Percentiles rank a stretch among this genome's conserved stretches.
Conservation (phyloP, 345 rosid species). For the Camelina hispida region DNA sequence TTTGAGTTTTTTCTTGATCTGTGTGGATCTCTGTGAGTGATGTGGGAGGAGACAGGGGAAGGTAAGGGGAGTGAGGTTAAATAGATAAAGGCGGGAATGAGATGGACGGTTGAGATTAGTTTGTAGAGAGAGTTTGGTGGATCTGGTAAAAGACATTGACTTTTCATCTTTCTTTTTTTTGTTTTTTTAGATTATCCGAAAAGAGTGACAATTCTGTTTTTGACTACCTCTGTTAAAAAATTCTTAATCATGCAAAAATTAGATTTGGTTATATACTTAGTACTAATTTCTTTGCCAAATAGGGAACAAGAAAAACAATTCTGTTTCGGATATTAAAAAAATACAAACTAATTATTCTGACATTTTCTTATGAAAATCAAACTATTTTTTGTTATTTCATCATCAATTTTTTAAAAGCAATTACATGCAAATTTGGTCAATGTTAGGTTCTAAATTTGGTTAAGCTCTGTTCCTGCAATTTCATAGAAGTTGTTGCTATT, state of each 20-base stretch:
- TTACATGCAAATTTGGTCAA: background rate
- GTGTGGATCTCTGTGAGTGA: slow-evolving; percentile 13
- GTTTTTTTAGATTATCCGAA: slow-evolving; percentile 23
- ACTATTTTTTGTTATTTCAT: background rate
- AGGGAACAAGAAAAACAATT: background rate
- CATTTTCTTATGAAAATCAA: background rate
- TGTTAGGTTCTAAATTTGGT: background rate
- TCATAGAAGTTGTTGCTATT: too few relatives aligned
- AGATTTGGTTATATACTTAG: background rate
- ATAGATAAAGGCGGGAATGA: slow-evolving; percentile 35
- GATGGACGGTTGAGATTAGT: slow-evolving; percentile 37
- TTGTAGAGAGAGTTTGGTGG: slow-evolving; percentile 44
- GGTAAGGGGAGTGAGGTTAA: slow-evolving; percentile 18
- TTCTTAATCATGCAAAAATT: background rate
- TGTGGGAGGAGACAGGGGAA: slow-evolving; percentile 13
- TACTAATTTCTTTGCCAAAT: background rate
- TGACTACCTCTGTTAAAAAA: background rate
- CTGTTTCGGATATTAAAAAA: background rate
- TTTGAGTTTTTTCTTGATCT: background rate
- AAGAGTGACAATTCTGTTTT: slow-evolving; percentile 18
- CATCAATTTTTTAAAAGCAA: background rate
- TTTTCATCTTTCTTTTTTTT: slow-evolving; percentile 24
- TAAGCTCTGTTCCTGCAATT: background rate
- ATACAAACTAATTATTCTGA: background rate
- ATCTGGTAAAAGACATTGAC: slow-evolving; percentile 43